Conservation (phyloP, 345 rosid genomes). For the Linum tenue region DNA sequence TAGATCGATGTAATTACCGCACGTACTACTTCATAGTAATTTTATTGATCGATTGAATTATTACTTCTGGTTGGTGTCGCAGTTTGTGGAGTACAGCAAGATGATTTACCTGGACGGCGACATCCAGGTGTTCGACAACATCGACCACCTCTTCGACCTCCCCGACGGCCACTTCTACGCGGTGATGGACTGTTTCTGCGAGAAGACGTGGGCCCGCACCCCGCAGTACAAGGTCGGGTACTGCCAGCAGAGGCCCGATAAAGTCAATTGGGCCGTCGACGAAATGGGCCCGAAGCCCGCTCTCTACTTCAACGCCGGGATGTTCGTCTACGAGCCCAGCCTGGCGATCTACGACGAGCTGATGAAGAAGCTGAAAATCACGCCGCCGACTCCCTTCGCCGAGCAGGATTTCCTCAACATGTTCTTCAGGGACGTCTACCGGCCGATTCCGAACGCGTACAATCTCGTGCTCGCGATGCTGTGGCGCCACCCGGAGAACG, state of each 20-base stretch:
- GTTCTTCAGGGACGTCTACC: background rate
- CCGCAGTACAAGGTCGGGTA: slow-evolving; percentile 54
- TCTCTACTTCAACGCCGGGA: slow-evolving; percentile 73
- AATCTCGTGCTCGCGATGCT: slow-evolving; percentile 7
- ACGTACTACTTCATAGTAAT: no score
- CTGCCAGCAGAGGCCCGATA: slow-evolving; percentile 75
- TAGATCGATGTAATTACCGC: no score
- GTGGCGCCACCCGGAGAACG: slow-evolving; percentile 12
- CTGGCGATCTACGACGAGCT: slow-evolving; percentile 38
- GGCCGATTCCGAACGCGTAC: background rate
- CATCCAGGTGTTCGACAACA: slow-evolving; percentile 66
- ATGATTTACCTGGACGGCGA: slow-evolving; percentile 79
- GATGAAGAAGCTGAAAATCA: slow-evolving; percentile 36
- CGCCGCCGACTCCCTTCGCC: slow-evolving; percentile 63
- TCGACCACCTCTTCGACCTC: slow-evolving; percentile 56
- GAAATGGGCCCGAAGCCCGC: slow-evolving; percentile 56
- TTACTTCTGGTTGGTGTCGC: background rate
- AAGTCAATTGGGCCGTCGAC: slow-evolving; percentile 34
- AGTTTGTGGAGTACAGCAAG: slow-evolving; percentile 69
- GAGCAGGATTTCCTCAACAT: slow-evolving; percentile 39
- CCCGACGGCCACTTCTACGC: slow-evolving; percentile 58
- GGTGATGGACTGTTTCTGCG: slow-evolving; percentile 75
- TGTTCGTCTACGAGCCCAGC: slow-evolving; percentile 67
- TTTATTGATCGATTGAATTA: no score
- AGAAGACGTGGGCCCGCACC: slow-evolving; percentile 64